Percentiles rank a stretch among this genome's conserved stretches.
Conservation (phyloP, 2,329 filamentous ascomycete species). For the Emergomyces africanus region DNA sequence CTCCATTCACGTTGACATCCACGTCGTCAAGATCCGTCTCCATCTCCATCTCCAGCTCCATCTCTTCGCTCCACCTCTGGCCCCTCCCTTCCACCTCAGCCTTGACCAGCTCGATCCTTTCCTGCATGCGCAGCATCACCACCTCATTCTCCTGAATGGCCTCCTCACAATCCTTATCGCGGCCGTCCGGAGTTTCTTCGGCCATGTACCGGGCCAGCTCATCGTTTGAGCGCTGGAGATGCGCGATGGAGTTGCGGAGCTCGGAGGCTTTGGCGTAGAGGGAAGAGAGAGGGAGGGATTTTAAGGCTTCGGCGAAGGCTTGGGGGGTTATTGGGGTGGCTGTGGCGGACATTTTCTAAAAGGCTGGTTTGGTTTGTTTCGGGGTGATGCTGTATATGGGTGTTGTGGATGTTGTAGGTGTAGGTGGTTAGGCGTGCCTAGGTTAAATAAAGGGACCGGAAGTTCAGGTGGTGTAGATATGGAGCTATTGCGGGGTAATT, state of each 20-base stretch:
- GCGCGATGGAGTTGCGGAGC: conserved; percentile 46
- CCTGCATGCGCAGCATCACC: conserved; percentile 44
- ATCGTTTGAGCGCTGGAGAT: conserved; percentile 45
- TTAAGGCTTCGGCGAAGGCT: conserved; percentile 43
- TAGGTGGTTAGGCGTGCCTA: neutral
- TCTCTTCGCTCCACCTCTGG: conserved; percentile 34
- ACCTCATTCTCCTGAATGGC: conserved; percentile 46
- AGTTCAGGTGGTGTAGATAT: neutral
- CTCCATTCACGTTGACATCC: neutral
- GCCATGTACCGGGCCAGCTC: conserved; percentile 41
- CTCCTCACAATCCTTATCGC: conserved; percentile 43
- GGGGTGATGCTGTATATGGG: neutral
- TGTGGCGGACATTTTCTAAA: conserved; percentile 36
- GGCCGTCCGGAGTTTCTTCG: conserved; percentile 20
- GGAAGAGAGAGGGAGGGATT: conserved; percentile 43
- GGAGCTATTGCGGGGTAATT: neutral
- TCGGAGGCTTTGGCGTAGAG: conserved; percentile 50
- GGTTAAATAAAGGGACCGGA: neutral
- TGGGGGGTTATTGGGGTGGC: conserved; percentile 36
- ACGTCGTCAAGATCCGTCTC: too few relatives aligned
- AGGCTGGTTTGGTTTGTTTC: neutral
- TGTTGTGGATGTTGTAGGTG: neutral
- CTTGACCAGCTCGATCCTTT: conserved; percentile 39
- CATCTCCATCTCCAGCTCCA: neutral
- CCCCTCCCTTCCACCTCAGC: conserved; percentile 43